Conservation (phyloP, 257 asterid genomes). For the Primulina eburnea region DNA sequence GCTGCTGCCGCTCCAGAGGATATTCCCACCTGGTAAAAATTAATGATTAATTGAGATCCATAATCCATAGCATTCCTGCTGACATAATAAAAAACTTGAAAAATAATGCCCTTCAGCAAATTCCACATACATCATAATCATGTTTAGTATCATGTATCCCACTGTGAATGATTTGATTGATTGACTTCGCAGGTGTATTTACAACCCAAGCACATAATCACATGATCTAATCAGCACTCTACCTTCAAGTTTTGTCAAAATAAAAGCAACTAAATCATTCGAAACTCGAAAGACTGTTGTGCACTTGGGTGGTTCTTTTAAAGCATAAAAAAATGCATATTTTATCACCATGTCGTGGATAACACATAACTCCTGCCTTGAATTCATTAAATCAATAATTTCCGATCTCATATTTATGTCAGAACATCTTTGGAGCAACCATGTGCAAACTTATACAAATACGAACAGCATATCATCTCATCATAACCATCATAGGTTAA, state of each 20-base stretch:
- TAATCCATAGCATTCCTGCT: not conserved
- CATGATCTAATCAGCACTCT: slow-evolving; percentile 2
- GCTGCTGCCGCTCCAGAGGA: slow-evolving; percentile 99
- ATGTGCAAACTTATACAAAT: not conserved
- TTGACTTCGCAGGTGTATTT: not conserved
- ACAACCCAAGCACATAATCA: not conserved
- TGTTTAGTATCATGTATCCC: not conserved
- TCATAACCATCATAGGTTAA: not conserved
- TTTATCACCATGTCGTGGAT: not conserved
- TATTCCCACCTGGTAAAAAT: slow-evolving; percentile 71
- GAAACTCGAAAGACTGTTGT: not conserved
- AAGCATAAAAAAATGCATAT: not conserved
- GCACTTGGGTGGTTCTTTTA: not conserved
- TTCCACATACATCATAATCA: not conserved
- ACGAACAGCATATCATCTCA: not conserved
- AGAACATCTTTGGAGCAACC: not conserved
- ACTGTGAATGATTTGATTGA: not conserved
- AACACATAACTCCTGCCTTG: not conserved
- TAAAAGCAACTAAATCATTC: slow-evolving; percentile 1
- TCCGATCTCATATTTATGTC: not conserved
- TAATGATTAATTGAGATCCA: slow-evolving; percentile 10
- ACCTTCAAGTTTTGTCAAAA: not conserved
- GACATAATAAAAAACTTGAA: not conserved
- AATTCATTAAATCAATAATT: not conserved
- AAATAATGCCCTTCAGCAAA: not conserved